Evolutionary conservation across 2,329 filamentous ascomycete species (phyloP).

Genomic region (Nemania sp.): DNA sequence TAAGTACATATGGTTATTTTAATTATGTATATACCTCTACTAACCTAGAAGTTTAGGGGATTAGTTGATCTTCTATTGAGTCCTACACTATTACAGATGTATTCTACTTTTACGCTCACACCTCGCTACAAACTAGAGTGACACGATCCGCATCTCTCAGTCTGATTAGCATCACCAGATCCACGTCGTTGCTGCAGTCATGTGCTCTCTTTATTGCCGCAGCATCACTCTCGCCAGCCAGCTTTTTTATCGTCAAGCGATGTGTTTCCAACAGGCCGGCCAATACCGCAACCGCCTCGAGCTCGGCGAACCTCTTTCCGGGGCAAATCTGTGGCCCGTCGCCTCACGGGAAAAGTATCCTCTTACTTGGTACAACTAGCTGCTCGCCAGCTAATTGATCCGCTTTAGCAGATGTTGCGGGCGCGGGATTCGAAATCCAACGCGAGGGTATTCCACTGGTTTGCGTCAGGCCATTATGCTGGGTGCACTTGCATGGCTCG

Average conservation of each 20-base stretch:
- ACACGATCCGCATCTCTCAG: slow-evolving; percentile 22
- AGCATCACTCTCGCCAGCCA: neutral
- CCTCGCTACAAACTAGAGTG: neutral
- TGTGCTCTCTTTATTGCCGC: slow-evolving; percentile 10
- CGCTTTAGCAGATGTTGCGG: neutral
- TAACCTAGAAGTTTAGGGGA: too few species aligned
- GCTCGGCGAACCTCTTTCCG: slow-evolving; percentile 38
- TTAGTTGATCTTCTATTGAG: too few species aligned
- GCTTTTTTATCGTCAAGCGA: slow-evolving; percentile 29
- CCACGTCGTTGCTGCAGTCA: slow-evolving; percentile 16
- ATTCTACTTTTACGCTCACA: too few species aligned
- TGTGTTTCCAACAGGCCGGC: slow-evolving; percentile 37
- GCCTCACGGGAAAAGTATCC: slow-evolving; percentile 17
- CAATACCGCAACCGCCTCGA: slow-evolving; percentile 41
- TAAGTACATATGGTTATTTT: too few species aligned
- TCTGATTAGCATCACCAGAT: slow-evolving; percentile 23
- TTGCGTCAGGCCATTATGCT: neutral
- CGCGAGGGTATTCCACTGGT: slow-evolving; percentile 11
- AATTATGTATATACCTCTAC: too few species aligned
- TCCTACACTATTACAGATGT: too few species aligned
- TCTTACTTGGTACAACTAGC: neutral
- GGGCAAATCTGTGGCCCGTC: slow-evolving; percentile 23
- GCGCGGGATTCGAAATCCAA: neutral
- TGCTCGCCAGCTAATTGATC: neutral
- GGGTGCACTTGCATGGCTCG: slow-evolving; percentile 4